Evolutionary conservation across 1,284 basidiomycete species (phyloP).

Genomic region (Pyrrhoderma noxium): DNA sequence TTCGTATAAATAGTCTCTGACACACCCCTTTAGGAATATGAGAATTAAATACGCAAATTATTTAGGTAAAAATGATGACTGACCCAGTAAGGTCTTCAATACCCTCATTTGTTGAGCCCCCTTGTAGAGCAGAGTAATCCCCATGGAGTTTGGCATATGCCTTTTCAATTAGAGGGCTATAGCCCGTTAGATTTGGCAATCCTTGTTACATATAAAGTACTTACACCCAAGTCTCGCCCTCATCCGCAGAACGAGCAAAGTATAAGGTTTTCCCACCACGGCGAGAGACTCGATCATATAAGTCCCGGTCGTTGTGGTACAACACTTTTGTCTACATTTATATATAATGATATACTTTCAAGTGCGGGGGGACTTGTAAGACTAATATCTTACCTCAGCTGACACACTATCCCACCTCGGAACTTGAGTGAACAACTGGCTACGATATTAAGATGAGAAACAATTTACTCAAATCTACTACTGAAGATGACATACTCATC

Average conservation of each 20-base stretch:
- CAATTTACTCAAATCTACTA: background rate
- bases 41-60: background rate
- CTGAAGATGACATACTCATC: conserved; percentile 37
- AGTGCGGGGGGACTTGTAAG: background rate
- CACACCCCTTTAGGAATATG: conserved; percentile 31
- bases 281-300: conserved; percentile 38
- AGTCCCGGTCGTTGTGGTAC: conserved; percentile 41
- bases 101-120: conserved; percentile 36
- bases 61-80: background rate
- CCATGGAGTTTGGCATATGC: conserved; percentile 50
- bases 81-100: conserved; percentile 47
- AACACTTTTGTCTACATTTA: conserved; percentile 26
- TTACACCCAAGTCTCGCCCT: conserved; percentile 44
- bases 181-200: background rate
- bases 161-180: conserved; percentile 42
- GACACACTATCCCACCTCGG: conserved; percentile 45
- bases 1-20: conserved; percentile 35
- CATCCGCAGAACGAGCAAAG: conserved; percentile 40
- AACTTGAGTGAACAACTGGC: conserved; percentile 36
- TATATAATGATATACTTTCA: conserved; percentile 24
- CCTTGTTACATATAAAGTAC: conserved; percentile 1
- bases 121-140: conserved; percentile 35
- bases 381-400: conserved; percentile 2
- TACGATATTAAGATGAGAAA: conserved; percentile 16
- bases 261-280: conserved; percentile 42